Conservation (phyloP, 257 asterid species). For the Ophiorrhiza pumila region DNA sequence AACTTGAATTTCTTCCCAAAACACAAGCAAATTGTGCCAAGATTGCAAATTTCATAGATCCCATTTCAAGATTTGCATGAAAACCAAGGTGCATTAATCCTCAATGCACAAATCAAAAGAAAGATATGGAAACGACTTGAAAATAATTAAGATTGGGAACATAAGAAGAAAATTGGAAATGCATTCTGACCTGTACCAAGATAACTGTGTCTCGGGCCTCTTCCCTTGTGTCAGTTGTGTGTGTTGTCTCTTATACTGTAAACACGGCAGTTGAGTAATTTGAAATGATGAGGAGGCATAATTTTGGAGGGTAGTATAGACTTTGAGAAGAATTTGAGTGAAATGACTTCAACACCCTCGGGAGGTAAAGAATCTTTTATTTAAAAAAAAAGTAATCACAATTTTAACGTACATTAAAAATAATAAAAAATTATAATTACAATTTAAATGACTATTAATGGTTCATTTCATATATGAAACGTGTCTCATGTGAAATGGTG, state of each 20-base stretch:
- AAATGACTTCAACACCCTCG: conserved; percentile 6
- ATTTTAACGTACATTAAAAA: no score
- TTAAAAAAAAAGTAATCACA: no score
- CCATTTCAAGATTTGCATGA: conserved; percentile 6
- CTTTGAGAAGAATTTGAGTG: not conserved
- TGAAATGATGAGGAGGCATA: conserved; percentile 13
- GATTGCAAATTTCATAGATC: conserved; percentile 7
- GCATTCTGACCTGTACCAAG: conserved; percentile 16
- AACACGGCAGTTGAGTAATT: conserved; percentile 20
- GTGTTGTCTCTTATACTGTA: conserved; percentile 16
- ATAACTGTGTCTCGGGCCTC: not conserved
- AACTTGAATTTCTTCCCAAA: not conserved
- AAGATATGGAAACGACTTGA: not conserved
- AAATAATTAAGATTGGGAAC: no score
- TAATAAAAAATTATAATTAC: no score
- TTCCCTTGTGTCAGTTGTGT: conserved; percentile 3
- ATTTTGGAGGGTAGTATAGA: not conserved
- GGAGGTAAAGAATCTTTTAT: no score
- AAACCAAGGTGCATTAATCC: not conserved
- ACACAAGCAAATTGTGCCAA: not conserved
- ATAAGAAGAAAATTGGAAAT: not conserved
- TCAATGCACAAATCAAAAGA: not conserved
- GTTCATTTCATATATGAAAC: no score
- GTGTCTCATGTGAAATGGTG: no score
- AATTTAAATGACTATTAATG: no score